These are phyloP conservation scores for Brettanomyces bruxellensis DNA, from an alignment of 805 yeast species.

Conservation along the genomic window DNA sequence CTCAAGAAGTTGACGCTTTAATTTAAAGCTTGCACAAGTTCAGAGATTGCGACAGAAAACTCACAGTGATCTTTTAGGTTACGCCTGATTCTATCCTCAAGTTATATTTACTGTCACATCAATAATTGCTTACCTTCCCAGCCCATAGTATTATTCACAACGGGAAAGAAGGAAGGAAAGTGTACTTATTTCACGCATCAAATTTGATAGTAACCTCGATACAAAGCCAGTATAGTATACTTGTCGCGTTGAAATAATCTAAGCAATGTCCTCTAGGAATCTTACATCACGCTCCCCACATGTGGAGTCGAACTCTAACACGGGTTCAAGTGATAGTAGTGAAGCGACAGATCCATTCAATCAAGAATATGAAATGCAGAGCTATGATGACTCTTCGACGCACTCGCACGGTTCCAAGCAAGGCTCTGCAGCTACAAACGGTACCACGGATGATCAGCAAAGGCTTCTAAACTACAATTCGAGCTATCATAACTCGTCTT, in stretches of 20 bases:
- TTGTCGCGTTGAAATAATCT: not conserved
- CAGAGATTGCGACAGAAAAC: no score
- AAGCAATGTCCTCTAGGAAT: slow-evolving; percentile 24
- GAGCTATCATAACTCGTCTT: slow-evolving; percentile 19
- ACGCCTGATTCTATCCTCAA: no score
- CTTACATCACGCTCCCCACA: slow-evolving; percentile 27
- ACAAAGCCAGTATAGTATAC: not conserved
- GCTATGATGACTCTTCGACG: slow-evolving; percentile 17
- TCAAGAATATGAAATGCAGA: slow-evolving; percentile 23
- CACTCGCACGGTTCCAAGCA: slow-evolving; percentile 11
- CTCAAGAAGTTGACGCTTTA: no score
- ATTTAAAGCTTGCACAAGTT: no score
- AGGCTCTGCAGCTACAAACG: not conserved
- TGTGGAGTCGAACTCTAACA: slow-evolving; percentile 18
- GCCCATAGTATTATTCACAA: not conserved
- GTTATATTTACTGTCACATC: no score
- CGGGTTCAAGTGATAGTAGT: slow-evolving; percentile 8
- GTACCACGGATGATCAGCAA: slow-evolving; percentile 10
- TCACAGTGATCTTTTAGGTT: no score
- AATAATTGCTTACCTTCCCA: no score
- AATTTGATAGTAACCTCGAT: not conserved
- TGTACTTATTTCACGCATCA: not conserved
- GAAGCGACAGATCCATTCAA: slow-evolving; percentile 21
- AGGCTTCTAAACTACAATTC: slow-evolving; percentile 14
- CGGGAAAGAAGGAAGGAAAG: not conserved